These are phyloP conservation scores for Fomitopsis pinicola DNA, from an alignment of 1,284 basidiomycete species.

Conservation along the genomic window DNA sequence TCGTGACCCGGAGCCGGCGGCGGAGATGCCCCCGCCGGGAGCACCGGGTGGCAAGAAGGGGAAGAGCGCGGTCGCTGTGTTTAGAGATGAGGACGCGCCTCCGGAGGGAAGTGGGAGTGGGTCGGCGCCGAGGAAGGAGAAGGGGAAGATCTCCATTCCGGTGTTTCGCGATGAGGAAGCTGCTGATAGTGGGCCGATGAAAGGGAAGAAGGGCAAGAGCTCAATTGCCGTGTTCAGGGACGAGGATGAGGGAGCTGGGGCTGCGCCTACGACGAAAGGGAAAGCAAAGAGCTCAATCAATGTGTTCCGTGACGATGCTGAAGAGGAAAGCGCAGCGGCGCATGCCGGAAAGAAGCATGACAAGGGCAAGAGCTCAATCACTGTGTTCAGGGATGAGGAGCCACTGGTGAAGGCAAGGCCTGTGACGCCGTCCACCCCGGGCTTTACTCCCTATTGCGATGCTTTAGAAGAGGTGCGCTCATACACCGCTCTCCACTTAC, in stretches of 20 bases:
- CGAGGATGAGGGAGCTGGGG: conserved; percentile 1
- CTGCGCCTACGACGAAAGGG: not conserved
- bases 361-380: conserved; percentile 15
- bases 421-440: conserved; percentile 41
- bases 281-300: conserved; percentile 15
- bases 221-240: conserved; percentile 24
- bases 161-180: conserved; percentile 20
- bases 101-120: conserved; percentile 6
- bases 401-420: conserved; percentile 3
- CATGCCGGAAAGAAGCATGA: conserved; percentile 19
- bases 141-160: conserved; percentile 13
- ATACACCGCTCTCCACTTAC: not conserved
- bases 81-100: conserved; percentile 7
- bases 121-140: conserved; percentile 26
- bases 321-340: not conserved
- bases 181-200: conserved; percentile 18
- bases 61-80: conserved; percentile 5
- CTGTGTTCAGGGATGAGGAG: conserved; percentile 24
- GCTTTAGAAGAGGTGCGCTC: conserved; percentile 45
- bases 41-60: conserved; percentile 6
- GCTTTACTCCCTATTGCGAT: conserved; percentile 65
- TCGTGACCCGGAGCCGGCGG: conserved; percentile 39
- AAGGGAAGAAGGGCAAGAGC: conserved; percentile 21
- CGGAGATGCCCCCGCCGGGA: conserved; percentile 20
- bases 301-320: conserved; percentile 22